These are phyloP conservation scores for Cordyceps tenuipes DNA, from an alignment of 2,329 filamentous ascomycete genomes.

Conservation along the genomic window DNA sequence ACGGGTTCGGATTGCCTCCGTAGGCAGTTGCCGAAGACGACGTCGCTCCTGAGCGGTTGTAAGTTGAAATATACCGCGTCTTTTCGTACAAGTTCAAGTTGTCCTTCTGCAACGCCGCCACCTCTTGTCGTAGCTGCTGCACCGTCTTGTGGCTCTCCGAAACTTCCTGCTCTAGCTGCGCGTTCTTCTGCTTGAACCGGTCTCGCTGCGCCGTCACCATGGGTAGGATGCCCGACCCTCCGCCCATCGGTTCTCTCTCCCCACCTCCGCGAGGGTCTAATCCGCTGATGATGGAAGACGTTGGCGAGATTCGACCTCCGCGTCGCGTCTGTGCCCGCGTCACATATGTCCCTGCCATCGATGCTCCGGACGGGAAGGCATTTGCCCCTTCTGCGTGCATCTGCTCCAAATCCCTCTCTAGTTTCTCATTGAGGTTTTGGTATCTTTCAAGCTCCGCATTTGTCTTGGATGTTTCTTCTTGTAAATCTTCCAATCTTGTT, in stretches of 20 bases:
- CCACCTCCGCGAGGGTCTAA: constrained; percentile 59
- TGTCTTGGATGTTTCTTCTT: constrained; percentile 74
- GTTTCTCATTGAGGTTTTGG: constrained; percentile 73
- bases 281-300: constrained; percentile 97
- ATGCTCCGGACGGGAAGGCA: constrained; percentile 80
- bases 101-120: constrained; percentile 88
- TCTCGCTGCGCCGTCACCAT: constrained; percentile 98
- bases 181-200: constrained; percentile 93
- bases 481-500: constrained; percentile 65
- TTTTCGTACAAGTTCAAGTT: constrained; percentile 96
- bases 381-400: constrained; percentile 81
- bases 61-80: constrained; percentile 90
- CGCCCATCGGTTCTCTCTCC: constrained; percentile 56
- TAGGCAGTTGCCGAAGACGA: constrained; percentile 58
- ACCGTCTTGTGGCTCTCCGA: constrained; percentile 75
- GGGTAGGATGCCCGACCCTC: constrained; percentile 81
- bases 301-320: constrained; percentile 70
- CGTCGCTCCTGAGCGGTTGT: constrained; percentile 62
- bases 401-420: constrained; percentile 85
- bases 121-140: constrained; percentile 80
- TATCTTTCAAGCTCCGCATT: constrained; percentile 82
- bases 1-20: constrained; percentile 64
- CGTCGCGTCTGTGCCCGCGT: constrained; percentile 55
- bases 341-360: constrained; percentile 83
- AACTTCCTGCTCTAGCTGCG: constrained; percentile 82